Evolutionary conservation across 306 rosid genomes (phyloP).

Genomic region (Pyrus communis): DNA sequence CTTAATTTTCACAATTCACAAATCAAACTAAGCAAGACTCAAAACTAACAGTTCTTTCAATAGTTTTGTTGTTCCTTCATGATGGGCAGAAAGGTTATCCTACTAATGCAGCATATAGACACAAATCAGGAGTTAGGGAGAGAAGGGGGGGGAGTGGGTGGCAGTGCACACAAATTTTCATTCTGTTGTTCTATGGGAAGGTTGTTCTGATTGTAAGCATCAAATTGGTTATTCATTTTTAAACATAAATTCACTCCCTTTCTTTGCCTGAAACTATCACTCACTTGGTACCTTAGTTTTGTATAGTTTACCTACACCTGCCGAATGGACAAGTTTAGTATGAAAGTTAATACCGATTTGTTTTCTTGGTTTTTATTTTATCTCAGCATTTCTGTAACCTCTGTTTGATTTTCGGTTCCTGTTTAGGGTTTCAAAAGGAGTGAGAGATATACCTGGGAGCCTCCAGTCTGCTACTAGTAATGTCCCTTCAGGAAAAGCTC

Average conservation of each 20-base stretch:
- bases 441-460: constrained; percentile 85
- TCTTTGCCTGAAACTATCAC: neutral
- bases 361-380: neutral
- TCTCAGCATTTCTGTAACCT: neutral
- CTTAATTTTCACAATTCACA: neutral
- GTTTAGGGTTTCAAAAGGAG: constrained; percentile 82
- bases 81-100: neutral
- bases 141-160: neutral
- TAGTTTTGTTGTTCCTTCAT: neutral
- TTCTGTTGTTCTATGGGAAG: neutral
- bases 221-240: neutral
- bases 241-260: neutral
- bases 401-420: constrained; percentile 9
- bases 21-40: neutral
- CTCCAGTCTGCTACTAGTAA: constrained; percentile 76
- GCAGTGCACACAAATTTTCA: neutral
- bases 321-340: neutral
- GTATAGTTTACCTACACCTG: neutral
- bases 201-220: neutral
- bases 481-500: constrained; percentile 88
- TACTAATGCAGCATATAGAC: neutral
- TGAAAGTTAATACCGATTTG: neutral
- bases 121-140: neutral
- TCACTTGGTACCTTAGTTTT: neutral
- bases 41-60: neutral